A percentile compares a stretch with the other conserved stretches of the same genome.
These are phyloP conservation scores for Trichoderma sp. DNA, from an alignment of 2,329 filamentous ascomycete species.

Conservation along the genomic window DNA sequence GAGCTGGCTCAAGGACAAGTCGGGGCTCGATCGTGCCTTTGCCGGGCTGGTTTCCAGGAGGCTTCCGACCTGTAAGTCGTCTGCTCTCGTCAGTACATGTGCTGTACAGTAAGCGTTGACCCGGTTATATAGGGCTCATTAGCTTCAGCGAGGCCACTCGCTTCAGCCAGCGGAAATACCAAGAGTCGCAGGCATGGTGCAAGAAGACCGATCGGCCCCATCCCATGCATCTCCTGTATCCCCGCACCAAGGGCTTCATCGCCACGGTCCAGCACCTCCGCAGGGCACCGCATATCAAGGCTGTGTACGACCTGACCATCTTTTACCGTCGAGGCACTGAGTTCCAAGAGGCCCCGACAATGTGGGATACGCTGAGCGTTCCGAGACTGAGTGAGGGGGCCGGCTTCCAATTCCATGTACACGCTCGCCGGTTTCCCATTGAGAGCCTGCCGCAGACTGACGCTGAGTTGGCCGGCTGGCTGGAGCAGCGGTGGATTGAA, in stretches of 20 bases:
- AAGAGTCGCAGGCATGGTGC: slow-evolving; percentile 55
- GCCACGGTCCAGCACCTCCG: slow-evolving; percentile 59
- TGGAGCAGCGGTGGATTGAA: slow-evolving; percentile 55
- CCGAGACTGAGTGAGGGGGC: slow-evolving; percentile 41
- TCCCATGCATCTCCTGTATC: slow-evolving; percentile 60
- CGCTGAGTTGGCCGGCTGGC: slow-evolving; percentile 52
- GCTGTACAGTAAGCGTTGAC: neutral
- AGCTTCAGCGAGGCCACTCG: slow-evolving; percentile 66
- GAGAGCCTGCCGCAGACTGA: slow-evolving; percentile 51
- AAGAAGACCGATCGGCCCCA: slow-evolving; percentile 50
- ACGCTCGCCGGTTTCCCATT: slow-evolving; percentile 51
- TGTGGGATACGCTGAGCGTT: slow-evolving; percentile 55
- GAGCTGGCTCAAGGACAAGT: slow-evolving; percentile 59
- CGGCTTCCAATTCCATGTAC: slow-evolving; percentile 53
- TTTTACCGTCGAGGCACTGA: slow-evolving; percentile 50
- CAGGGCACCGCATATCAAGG: slow-evolving; percentile 52
- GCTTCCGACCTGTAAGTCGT: slow-evolving; percentile 59
- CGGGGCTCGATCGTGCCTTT: slow-evolving; percentile 60
- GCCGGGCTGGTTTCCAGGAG: slow-evolving; percentile 51
- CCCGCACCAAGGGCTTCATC: slow-evolving; percentile 62
- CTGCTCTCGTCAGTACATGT: neutral
- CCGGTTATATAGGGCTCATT: slow-evolving; percentile 56
- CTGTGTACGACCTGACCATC: slow-evolving; percentile 58
- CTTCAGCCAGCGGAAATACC: slow-evolving; percentile 56
- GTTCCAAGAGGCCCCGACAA: slow-evolving; percentile 51